Evolutionary conservation across 495 filamentous ascomycete species (phyloP).

Genomic region (Hyaloscypha hepaticicola): DNA sequence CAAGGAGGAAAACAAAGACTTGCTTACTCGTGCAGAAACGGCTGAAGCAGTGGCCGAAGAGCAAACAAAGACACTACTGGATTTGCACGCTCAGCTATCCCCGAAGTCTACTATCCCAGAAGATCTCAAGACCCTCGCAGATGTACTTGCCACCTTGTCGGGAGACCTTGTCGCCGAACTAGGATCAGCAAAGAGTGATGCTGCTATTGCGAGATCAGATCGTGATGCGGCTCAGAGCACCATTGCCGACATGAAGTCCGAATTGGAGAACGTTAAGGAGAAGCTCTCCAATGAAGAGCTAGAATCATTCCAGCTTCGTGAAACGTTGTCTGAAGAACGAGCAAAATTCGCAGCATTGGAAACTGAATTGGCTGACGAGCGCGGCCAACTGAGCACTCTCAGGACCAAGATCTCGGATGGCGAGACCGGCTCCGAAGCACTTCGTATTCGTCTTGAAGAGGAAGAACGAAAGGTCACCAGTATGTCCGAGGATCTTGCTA

Average conservation of each 20-base stretch:
- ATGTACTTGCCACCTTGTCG: slow-evolving; percentile 61
- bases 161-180: slow-evolving; percentile 50
- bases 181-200: slow-evolving; percentile 43
- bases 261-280: slow-evolving; percentile 45
- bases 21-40: slow-evolving; percentile 39
- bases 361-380: slow-evolving; percentile 64
- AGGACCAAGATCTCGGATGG: slow-evolving; percentile 70
- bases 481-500: slow-evolving; percentile 63
- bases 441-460: slow-evolving; percentile 68
- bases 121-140: slow-evolving; percentile 58
- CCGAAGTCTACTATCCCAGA: slow-evolving; percentile 53
- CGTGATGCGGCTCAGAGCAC: slow-evolving; percentile 41
- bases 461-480: slow-evolving; percentile 62
- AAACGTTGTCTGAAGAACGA: slow-evolving; percentile 55
- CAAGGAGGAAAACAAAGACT: slow-evolving; percentile 49
- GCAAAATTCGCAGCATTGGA: slow-evolving; percentile 57
- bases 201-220: slow-evolving; percentile 44
- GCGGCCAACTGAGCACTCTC: slow-evolving; percentile 61
- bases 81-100: slow-evolving; percentile 61
- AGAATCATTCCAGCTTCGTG: slow-evolving; percentile 41
- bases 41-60: slow-evolving; percentile 37
- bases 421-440: slow-evolving; percentile 73
- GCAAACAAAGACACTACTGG: slow-evolving; percentile 58
- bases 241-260: slow-evolving; percentile 38
- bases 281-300: slow-evolving; percentile 47